phyloP scores from a whole-genome alignment of 352 stramenopile genomes.

The Blastocystis sp. region DNA sequence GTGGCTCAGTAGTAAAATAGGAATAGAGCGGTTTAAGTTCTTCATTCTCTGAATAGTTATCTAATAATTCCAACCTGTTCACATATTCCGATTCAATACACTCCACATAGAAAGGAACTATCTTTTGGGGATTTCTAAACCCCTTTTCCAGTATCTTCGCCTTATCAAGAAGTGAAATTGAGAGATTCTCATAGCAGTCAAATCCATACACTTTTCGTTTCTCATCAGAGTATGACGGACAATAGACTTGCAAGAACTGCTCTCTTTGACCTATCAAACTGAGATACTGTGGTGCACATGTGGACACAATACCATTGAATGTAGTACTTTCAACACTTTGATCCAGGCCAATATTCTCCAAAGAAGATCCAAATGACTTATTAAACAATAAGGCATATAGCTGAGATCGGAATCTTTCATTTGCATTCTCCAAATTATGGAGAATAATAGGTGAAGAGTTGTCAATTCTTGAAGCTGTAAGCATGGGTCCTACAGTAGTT shows the following conservation, averaged over 20 bases:
- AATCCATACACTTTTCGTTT: background rate
- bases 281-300: background rate
- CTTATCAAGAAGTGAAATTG: background rate
- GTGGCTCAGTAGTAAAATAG: background rate
- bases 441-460: background rate
- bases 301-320: background rate
- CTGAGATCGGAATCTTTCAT: background rate
- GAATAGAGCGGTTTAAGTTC: background rate
- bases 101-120: background rate
- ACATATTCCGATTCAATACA: background rate
- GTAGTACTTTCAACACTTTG: background rate
- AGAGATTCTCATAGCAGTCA: background rate
- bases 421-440: background rate
- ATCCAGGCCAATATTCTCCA: background rate
- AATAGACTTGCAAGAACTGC: background rate
- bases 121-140: background rate
- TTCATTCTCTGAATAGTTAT: background rate
- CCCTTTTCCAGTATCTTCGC: background rate
- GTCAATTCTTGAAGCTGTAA: background rate
- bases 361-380: background rate
- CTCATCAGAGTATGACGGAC: background rate
- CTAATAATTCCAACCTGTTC: background rate
- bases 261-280: background rate
- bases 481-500: background rate
- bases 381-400: conserved; percentile 5